phyloP scores from a whole-genome alignment of 2,329 filamentous ascomycete genomes.

The Trichoderma breve region DNA sequence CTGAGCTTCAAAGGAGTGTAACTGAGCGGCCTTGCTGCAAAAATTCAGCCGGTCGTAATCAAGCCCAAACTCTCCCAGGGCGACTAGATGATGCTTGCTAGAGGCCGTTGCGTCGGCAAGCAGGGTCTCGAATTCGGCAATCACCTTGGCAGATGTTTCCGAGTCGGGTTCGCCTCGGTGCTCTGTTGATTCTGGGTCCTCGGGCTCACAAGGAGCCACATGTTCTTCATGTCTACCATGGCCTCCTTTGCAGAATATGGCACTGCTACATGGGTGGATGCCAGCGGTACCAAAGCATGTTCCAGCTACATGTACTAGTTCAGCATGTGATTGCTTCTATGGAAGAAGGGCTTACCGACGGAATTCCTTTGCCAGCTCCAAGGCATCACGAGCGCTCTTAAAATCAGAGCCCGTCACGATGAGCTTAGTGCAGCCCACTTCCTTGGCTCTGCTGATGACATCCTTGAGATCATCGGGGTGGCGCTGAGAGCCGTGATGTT shows the following conservation, averaged over 20 bases:
- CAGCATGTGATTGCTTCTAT: conserved; percentile 13
- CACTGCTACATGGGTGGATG: conserved; percentile 87
- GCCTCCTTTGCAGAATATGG: conserved; percentile 62
- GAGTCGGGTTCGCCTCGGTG: conserved; percentile 50
- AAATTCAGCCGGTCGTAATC: conserved; percentile 92
- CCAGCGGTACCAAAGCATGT: conserved; percentile 87
- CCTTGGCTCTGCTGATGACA: conserved; percentile 73
- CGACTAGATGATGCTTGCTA: conserved; percentile 54
- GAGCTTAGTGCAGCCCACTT: conserved; percentile 81
- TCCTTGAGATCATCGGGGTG: conserved; percentile 72
- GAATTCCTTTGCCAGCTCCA: conserved; percentile 70
- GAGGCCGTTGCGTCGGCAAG: conserved; percentile 56
- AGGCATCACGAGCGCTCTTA: conserved; percentile 69
- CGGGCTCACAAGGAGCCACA: conserved; percentile 53
- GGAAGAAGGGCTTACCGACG: conserved; percentile 51
- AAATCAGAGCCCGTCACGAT: conserved; percentile 93
- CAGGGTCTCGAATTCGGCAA: conserved; percentile 62
- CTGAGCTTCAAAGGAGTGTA: conserved; percentile 82
- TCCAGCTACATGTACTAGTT: conserved; percentile 53
- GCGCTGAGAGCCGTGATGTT: conserved; percentile 74
- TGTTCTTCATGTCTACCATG: conserved; percentile 38
- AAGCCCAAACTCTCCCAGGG: conserved; percentile 92
- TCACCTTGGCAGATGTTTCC: conserved; percentile 46
- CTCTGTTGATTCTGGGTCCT: conserved; percentile 46
- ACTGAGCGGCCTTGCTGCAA: conserved; percentile 73